phyloP scores from a whole-genome alignment of 1,284 basidiomycete species.

The Microbotryum scabiosae region DNA sequence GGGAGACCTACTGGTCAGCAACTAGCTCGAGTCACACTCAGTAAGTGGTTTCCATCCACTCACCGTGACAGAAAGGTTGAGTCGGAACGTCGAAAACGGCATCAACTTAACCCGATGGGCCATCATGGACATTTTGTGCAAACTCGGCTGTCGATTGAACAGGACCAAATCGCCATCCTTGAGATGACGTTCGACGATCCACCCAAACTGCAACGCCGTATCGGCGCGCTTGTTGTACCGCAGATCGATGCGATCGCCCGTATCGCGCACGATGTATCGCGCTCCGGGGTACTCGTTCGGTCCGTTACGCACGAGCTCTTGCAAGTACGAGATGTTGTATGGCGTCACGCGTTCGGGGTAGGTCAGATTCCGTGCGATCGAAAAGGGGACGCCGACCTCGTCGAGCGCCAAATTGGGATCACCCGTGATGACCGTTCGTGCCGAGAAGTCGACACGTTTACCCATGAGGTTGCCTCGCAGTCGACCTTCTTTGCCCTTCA shows the following conservation, averaged over 20 bases:
- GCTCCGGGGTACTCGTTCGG: constrained; percentile 94
- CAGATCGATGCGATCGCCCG: constrained; percentile 93
- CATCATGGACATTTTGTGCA: constrained; percentile 99
- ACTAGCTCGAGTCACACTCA: constrained; percentile 7
- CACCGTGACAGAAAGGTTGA: constrained; percentile 85
- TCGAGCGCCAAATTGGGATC: constrained; percentile 96
- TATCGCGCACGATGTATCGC: constrained; percentile 93
- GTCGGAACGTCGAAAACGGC: constrained; percentile 97
- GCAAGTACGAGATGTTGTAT: constrained; percentile 91
- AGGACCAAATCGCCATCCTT: constrained; percentile 95
- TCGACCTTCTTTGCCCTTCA: constrained; percentile 98
- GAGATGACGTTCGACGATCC: constrained; percentile 96
- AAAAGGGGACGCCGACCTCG: constrained; percentile 94
- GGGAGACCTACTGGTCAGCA: constrained; percentile 25
- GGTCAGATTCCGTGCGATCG: constrained; percentile 95
- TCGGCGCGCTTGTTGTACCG: constrained; percentile 98
- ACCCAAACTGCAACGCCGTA: constrained; percentile 93
- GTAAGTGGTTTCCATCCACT: constrained; percentile 43
- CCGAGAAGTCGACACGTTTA: constrained; percentile 98
- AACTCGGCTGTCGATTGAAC: constrained; percentile 95
- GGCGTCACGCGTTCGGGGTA: constrained; percentile 97
- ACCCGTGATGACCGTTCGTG: constrained; percentile 97
- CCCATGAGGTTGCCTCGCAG: constrained; percentile 98
- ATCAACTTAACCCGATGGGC: constrained; percentile 95
- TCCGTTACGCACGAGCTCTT: constrained; percentile 93